Conservation (phyloP, 805 yeast genomes). For the Lipomyces sp. region DNA sequence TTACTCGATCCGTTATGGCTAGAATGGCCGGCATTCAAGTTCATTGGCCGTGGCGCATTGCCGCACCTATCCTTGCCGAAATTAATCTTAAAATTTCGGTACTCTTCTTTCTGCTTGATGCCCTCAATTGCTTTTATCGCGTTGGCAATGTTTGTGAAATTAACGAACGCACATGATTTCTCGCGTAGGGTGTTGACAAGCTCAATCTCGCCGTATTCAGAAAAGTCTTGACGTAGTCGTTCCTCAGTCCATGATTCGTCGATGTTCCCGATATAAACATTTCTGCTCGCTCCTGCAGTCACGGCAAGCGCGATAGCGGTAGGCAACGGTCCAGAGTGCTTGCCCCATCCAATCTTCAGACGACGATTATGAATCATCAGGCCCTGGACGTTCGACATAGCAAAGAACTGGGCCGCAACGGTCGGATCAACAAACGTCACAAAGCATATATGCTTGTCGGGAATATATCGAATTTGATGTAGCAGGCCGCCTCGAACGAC, state of each 20-base stretch:
- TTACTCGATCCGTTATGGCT: conserved; percentile 11
- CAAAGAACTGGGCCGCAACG: conserved; percentile 96
- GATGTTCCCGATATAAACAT: conserved; percentile 84
- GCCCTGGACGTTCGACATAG: conserved; percentile 90
- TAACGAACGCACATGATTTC: conserved; percentile 87
- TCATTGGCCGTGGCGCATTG: conserved; percentile 69
- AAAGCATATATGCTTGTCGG: conserved; percentile 89
- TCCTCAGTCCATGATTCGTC: conserved; percentile 53
- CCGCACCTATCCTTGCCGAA: conserved; percentile 97
- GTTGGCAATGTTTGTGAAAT: conserved; percentile 86
- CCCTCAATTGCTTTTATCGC: conserved; percentile 94
- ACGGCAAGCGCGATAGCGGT: conserved; percentile 88
- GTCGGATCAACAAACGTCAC: conserved; percentile 95
- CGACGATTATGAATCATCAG: conserved; percentile 82
- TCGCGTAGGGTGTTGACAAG: conserved; percentile 87
- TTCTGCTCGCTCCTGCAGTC: conserved; percentile 90
- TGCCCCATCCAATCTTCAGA: conserved; percentile 97
- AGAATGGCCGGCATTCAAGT: not conserved
- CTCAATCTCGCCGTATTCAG: conserved; percentile 90
- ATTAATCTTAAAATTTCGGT: conserved; percentile 73
- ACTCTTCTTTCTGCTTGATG: conserved; percentile 70
- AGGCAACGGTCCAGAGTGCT: conserved; percentile 89
- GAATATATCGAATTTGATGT: conserved; percentile 77
- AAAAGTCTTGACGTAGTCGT: conserved; percentile 72
- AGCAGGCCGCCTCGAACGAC: conserved; percentile 93